phyloP scores from a whole-genome alignment of 225 moss, liverwort and hornwort genomes.

The Antitrichia curtipendula region DNA sequence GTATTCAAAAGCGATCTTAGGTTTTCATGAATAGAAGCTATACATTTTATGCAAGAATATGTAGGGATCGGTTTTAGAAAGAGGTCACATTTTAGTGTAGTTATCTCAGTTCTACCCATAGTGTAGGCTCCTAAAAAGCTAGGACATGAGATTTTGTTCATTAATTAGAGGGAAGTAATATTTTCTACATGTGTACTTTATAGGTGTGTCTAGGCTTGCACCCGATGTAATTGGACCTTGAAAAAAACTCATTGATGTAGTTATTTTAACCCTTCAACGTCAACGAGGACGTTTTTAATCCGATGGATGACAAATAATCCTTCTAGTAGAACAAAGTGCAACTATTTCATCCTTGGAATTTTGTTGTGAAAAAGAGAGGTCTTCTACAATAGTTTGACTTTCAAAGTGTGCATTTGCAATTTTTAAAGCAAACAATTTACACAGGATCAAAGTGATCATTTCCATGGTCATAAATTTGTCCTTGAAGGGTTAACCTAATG shows the following conservation, averaged over 20 bases:
- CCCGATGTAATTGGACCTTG: neutral
- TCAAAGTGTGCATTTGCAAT: no score
- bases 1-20: neutral
- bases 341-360: no score
- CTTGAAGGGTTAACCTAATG: no score
- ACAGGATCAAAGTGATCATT: no score
- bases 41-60: neutral
- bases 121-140: fast-evolving
- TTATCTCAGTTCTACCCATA: fast-evolving
- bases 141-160: neutral
- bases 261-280: no score
- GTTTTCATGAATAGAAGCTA: neutral
- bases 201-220: fast-evolving
- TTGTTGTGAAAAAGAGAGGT: no score
- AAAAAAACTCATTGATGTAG: neutral
- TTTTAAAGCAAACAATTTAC: no score
- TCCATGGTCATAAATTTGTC: no score
- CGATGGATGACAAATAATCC: no score
- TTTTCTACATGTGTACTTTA: neutral
- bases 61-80: neutral
- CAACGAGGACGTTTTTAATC: no score
- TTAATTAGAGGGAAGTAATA: neutral
- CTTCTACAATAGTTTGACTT: no score
- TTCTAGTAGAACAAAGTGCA: no score
- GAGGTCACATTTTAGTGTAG: fast-evolving